Evolutionary conservation across 495 filamentous ascomycete genomes (phyloP), one percentile per base, ranked within the genome.

Genomic region (Xanthoparmelia taractica): DNA sequence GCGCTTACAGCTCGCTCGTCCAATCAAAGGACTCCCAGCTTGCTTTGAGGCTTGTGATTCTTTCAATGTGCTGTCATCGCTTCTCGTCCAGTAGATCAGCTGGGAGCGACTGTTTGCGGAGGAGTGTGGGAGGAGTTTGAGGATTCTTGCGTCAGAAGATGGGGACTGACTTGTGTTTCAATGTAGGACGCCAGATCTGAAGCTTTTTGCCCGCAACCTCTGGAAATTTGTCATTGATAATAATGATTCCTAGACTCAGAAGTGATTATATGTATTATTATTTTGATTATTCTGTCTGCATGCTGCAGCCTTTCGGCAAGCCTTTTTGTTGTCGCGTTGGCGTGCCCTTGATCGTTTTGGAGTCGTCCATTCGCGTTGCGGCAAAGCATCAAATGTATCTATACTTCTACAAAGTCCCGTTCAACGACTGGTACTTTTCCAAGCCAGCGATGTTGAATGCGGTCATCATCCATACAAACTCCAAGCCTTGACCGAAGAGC

Each of bases 91-190:
- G 47, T 63, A 17, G 31, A 33, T 27, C 18, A 25, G 61, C 12
- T 33, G 33, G 41, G 17, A 58, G 61, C 61, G 61, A 40, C 41
- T 57, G 37, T 56, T n/a, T 47, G 40, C 41, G 47, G 61, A 58
- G 56, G 20, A 57, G 29, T 10, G 29, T 10, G 4, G 34, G 34
- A 36, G 5, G 34, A 36, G 29, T 58, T 58, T 52, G 23, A 33
- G 23, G 29, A 52, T 23, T 20, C 50, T 63, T 63, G 61, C 56
- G 61, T 63, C 57, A 63, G 61, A 41, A 58, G 11, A 33, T n/a
- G 5, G 33, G 50, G 15, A 54, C 29, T 38, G n/a, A n/a, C n/a
- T n/a, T n/a, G 56, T 8, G 56, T 58, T 58, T 58, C 56, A 54
- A 33, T 54, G 29, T 10, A 20, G 27, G 50, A 54, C 29, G 50